phyloP scores from a whole-genome alignment of 2,329 filamentous ascomycete genomes.

The Fusarium sp. region DNA sequence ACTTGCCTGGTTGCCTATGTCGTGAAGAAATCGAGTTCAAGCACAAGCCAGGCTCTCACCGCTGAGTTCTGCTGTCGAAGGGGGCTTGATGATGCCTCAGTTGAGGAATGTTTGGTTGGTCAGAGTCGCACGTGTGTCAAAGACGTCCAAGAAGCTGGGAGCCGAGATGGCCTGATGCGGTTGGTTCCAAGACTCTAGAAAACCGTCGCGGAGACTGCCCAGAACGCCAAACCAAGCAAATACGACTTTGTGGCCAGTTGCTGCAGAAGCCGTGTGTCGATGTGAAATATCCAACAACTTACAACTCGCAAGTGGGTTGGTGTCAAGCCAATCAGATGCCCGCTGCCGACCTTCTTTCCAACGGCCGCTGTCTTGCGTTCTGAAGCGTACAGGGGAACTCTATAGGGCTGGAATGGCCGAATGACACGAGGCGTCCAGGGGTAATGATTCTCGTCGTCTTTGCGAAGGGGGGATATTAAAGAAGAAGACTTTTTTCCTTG shows the following conservation, averaged over 20 bases:
- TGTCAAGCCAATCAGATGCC: constrained; percentile 22
- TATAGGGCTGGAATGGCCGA: constrained; percentile 5
- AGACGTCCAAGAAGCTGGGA: constrained; percentile 13
- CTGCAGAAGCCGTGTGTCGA: constrained; percentile 8
- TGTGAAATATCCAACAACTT: constrained; percentile 30
- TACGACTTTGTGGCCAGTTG: constrained; percentile 7
- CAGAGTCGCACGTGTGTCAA: constrained; percentile 6
- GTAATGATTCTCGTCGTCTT: constrained; percentile 9
- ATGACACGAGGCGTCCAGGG: constrained; percentile 4
- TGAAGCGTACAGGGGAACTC: constrained; percentile 17
- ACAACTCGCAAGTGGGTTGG: constrained; percentile 10
- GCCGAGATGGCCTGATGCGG: background rate
- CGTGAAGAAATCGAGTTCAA: background rate
- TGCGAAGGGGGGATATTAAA: constrained; percentile 7
- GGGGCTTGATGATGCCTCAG: constrained; percentile 5
- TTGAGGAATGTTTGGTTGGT: constrained; percentile 31
- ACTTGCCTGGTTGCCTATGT: background rate
- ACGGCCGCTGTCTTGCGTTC: constrained; percentile 15
- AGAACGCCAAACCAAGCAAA: constrained; percentile 31
- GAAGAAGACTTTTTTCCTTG: constrained; percentile 20
- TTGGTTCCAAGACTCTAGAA: constrained; percentile 13
- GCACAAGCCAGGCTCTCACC: background rate
- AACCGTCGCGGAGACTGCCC: constrained; percentile 14
- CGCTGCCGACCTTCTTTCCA: background rate
- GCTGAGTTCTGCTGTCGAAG: constrained; percentile 8